Base-by-base conservation (phyloP, 352 stramenopile genomes). In the Phytopythium boreale region DNA sequence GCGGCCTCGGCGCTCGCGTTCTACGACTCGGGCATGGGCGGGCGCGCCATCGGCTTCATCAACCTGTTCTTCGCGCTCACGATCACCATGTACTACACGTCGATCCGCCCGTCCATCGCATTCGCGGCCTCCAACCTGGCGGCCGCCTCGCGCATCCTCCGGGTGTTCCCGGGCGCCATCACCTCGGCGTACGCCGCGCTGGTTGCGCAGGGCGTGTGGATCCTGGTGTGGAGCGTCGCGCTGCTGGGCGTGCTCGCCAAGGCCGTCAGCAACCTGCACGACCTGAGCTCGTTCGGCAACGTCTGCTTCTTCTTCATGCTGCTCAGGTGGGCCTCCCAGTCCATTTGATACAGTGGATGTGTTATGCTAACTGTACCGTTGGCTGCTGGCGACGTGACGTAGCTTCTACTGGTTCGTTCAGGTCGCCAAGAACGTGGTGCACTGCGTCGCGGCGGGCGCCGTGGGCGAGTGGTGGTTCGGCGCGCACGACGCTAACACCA, bases 391-490 rank as follows among this genome's bases (percentile, higher is more conserved):
- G n/a, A n/a, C 4, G 37, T 2, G 14, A 0, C 59, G 19, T 56
- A 95, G 87, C 64, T 80, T 93, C 50, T 91, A 79, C 70, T 96
- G 88, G 88, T 89, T 92, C 58, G 77, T 94, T 50, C 83, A 96
- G 63, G 88, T 96, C 11, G 71, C 78, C 14, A 89, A 88, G 72
- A 96, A 93, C 64, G 74, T 93, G 27, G 86, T 96, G n/a, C 88
- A 96, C 64, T 96, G 88, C 69, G 76, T 93, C 17, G 77, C 86
- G 14, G 82, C 88, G 22, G 86, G 88, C 56, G 72, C 86, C 0
- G 84, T 96, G 19, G 85, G 86, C 27, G 88, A 96, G 61, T 96
- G 88, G 88, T 96, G 88, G 88, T 91, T 90, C 50, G 84, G 84
- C 49, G 63, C 80, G 17, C 80, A 93, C 60, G 83, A 93, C 22